Base-by-base conservation (phyloP, 2,329 filamentous ascomycete genomes). In the Penicillium janthinellum region DNA sequence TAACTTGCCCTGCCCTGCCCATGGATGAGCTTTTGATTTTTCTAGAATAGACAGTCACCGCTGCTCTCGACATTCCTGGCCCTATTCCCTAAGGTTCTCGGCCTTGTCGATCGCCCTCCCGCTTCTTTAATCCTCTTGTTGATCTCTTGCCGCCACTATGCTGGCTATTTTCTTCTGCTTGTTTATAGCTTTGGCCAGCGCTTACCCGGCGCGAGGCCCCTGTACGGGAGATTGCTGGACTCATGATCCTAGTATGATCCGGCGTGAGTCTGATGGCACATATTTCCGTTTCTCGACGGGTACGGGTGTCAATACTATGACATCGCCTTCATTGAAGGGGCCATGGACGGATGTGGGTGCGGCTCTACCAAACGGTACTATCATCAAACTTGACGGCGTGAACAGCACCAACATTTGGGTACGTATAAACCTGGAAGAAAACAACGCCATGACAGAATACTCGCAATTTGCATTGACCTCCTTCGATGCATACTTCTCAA, bases 271-370 rank as follows among this genome's bases (percentile, higher is more conserved):
- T 2, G 82, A 84, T 68, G 82, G 82, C 31, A 82, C 72, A 1
- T 85, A 84, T 70, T 84, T 79, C 72, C 80, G 82, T 39, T 84
- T 84, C 66, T 80, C 80, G 0, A 85, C 83, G 0, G 81, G 81
- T 14, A 77, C 75, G n/a, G 78, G 80, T 56, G 79, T 85, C 25
- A 73, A 78, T 11, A 78, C 82, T 34, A 77, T 81, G 65, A 80
- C 76, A 4, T 79, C 82, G 0, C 70, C 77, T 0, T 66, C 73
- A 1, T 71, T 85, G 44, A 74, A 72, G 25, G 83, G 83, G 1
- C 81, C 83, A 5, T 85, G 83, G 83, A 78, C 71, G 0, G 78
- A 78, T 62, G 72, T 77, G 39, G 81, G 82, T 35, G 72, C 77
- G 11, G 81, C 78, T 17, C 71, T 85, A 17, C 75, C 79, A 0